Conservation (phyloP, 371 early-diverging fungal species). For the Actinomortierella ambigua region DNA sequence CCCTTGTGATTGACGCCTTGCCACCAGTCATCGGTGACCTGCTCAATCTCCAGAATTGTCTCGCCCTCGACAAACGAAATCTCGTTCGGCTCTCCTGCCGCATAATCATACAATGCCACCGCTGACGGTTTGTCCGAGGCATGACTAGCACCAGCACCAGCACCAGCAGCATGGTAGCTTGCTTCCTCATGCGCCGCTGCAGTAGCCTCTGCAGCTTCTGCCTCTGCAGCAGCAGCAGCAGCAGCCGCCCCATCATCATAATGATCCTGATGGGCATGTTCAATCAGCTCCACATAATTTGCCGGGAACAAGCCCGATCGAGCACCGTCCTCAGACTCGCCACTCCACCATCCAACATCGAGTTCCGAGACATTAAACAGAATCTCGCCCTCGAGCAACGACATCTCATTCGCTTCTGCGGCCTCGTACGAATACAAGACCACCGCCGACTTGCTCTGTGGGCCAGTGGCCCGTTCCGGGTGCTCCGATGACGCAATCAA, state of each 20-base stretch:
- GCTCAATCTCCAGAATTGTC: constrained; percentile 75
- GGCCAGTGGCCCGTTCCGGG: constrained; percentile 36
- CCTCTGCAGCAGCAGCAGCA: constrained; percentile 9
- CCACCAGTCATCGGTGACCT: constrained; percentile 95
- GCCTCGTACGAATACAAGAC: constrained; percentile 81
- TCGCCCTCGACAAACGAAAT: constrained; percentile 82
- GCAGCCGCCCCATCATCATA: constrained; percentile 7
- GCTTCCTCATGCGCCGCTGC: constrained; percentile 17
- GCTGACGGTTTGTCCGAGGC: constrained; percentile 55
- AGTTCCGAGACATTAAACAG: constrained; percentile 71
- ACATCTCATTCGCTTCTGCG: constrained; percentile 87
- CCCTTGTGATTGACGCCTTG: constrained; percentile 65
- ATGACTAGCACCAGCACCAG: constrained; percentile 19
- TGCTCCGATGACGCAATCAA: constrained; percentile 22
- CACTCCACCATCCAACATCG: constrained; percentile 93
- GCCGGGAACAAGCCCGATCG: constrained; percentile 90
- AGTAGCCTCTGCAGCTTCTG: constrained; percentile 10
- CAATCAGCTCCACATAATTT: constrained; percentile 77
- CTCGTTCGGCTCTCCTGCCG: constrained; percentile 89
- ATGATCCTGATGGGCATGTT: constrained; percentile 33
- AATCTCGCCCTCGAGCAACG: constrained; percentile 81
- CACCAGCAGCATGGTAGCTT: constrained; percentile 15
- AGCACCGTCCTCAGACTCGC: constrained; percentile 75
- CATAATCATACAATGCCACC: constrained; percentile 83
- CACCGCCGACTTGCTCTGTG: constrained; percentile 57